Evolutionary conservation across 1,284 basidiomycete genomes (phyloP), one percentile per base, ranked within the genome.

Genomic region (Ceratobasidium sp.): DNA sequence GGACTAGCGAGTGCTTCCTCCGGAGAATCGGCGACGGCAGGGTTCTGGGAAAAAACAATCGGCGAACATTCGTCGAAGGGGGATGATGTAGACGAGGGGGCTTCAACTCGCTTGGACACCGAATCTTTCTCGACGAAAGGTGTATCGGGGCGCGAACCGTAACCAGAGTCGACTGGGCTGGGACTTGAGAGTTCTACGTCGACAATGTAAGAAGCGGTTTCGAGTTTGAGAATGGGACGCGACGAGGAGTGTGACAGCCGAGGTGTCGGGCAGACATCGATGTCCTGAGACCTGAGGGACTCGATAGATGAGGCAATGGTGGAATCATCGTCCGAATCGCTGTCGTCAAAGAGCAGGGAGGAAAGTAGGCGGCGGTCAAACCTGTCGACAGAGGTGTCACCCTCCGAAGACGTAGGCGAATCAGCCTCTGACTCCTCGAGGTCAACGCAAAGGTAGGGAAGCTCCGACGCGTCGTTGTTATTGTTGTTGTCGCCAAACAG

Each of bases 151-250:
- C 66, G 66, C 1, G 66, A 69, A 21, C 50, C 66, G 46, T 69
- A 69, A 21, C 52, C 66, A 21, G 66, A 69, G 54, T 69, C 66
- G 28, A 69, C 66, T 16, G 66, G 66, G 41, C 66, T 69, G 9
- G 66, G 66, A 21, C 52, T 28, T 9, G 52, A 57, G 26, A 21
- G 41, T 28, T 46, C 66, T 47, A 43, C 28, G 28, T 67, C 21
- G 11, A 26, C 32, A 13, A 26, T 6, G 8, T 14, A 23, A 30
- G 35, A 32, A 32, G 9, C 18, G 41, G 41, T 58, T 58, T 59
- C 18, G 35, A 69, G 23, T 21, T 30, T 11, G n/a, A 69, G 66
- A 14, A 47, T 43, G 21, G 66, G 66, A 26, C 66, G 66, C 28
- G 66, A 69, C 4, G 23, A 49, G 16, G 46, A 35, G 41, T 30